phyloP scores from a whole-genome alignment of 257 asterid species.

The Solanum paucissectum region DNA sequence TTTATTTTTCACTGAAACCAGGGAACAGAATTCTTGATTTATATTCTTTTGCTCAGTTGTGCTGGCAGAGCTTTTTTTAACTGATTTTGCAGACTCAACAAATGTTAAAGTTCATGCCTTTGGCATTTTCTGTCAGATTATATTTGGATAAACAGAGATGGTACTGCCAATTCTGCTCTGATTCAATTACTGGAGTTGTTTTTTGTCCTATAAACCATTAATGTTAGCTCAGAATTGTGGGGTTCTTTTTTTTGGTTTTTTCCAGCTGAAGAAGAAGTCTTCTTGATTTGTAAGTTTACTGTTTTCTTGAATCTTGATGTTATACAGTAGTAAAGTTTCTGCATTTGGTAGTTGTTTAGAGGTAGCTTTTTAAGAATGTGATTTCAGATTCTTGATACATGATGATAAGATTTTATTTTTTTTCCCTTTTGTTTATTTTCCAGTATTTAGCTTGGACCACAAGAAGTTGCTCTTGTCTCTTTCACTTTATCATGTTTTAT shows the following conservation, averaged over 20 bases:
- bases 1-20: conserved; percentile 29
- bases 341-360: neutral
- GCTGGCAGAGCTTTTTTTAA: conserved; percentile 18
- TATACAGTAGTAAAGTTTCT: neutral
- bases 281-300: neutral
- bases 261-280: neutral
- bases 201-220: neutral
- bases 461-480: neutral
- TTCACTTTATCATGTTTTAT: neutral
- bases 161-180: conserved; percentile 5
- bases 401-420: neutral
- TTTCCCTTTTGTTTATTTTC: neutral
- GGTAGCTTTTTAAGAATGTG: neutral
- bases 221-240: neutral
- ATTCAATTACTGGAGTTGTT: neutral
- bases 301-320: neutral
- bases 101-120: conserved; percentile 49
- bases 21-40: conserved; percentile 15
- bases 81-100: conserved; percentile 40
- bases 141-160: conserved; percentile 20
- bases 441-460: neutral
- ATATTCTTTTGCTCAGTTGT: conserved; percentile 19
- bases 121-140: conserved; percentile 36
- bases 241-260: neutral
- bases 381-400: neutral